A percentile compares a stretch with the other conserved stretches of the same genome.
Evolutionary conservation across 2,329 filamentous ascomycete genomes (phyloP).

Genomic region (Xylaria sp.): DNA sequence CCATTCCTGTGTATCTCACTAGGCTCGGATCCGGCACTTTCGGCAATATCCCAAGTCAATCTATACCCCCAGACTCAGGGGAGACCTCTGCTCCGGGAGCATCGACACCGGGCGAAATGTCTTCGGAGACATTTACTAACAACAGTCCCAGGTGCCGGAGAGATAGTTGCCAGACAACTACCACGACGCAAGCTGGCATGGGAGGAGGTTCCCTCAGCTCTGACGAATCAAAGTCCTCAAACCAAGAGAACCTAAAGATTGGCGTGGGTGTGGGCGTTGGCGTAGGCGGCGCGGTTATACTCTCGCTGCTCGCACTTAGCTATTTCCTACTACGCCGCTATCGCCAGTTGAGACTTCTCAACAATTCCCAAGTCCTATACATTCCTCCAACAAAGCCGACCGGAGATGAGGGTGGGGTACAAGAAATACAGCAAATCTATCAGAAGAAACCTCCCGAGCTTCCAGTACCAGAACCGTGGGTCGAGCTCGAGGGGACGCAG

Average conservation of each 20-base stretch:
- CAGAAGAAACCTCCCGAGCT: constrained; percentile 4
- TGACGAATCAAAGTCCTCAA: not conserved
- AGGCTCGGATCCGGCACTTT: not conserved
- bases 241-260: not conserved
- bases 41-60: not conserved
- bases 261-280: constrained; percentile 1
- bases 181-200: not conserved
- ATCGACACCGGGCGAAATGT: not conserved
- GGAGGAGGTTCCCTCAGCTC: not conserved
- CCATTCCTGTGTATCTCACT: constrained; percentile 4
- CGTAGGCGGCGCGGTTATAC: not conserved
- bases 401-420: not conserved
- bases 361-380: not conserved
- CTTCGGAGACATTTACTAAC: not conserved
- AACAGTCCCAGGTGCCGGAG: not conserved
- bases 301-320: constrained; percentile 3
- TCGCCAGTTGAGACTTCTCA: constrained; percentile 12
- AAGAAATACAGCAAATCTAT: not conserved
- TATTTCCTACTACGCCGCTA: constrained; percentile 15
- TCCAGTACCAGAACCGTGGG: not conserved
- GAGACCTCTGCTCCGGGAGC: not conserved
- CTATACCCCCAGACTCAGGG: not conserved
- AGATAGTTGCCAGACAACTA: not conserved
- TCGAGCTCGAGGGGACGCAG: constrained; percentile 18
- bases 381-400: not conserved